Conservation (phyloP, 106 monocot genomes). For the Phalaenopsis aphrodite region DNA sequence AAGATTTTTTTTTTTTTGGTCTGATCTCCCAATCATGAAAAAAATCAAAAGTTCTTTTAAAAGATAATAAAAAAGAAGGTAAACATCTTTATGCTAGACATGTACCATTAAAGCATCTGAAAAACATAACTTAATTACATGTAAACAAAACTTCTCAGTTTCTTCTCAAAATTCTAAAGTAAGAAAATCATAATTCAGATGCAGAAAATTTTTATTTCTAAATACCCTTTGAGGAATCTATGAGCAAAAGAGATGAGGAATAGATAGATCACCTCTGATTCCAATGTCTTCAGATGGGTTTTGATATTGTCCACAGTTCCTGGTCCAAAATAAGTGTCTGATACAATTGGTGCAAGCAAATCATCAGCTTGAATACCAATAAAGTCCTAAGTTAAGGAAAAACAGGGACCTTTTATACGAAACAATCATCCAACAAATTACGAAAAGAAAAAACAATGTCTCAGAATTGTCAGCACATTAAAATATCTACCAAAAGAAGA, state of each 20-base stretch:
- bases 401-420: not conserved
- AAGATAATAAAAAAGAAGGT: not conserved
- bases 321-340: conserved; percentile 89
- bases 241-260: not conserved
- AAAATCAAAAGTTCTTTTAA: not conserved
- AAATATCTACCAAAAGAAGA: not conserved
- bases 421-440: not conserved
- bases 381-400: not conserved
- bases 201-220: not conserved
- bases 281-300: conserved; percentile 60
- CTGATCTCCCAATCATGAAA: not conserved
- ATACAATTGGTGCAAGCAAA: conserved; percentile 4
- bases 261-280: conserved; percentile 45
- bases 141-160: not conserved
- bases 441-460: not conserved
- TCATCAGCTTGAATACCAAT: not conserved
- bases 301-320: conserved; percentile 92
- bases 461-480: not conserved
- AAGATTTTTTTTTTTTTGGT: too few species aligned
- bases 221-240: not conserved
- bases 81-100: not conserved
- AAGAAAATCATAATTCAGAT: not conserved
- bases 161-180: not conserved
- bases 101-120: not conserved
- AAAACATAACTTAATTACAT: not conserved